phyloP scores from a whole-genome alignment of 495 filamentous ascomycete species.

The Hypoxylon rickii region DNA sequence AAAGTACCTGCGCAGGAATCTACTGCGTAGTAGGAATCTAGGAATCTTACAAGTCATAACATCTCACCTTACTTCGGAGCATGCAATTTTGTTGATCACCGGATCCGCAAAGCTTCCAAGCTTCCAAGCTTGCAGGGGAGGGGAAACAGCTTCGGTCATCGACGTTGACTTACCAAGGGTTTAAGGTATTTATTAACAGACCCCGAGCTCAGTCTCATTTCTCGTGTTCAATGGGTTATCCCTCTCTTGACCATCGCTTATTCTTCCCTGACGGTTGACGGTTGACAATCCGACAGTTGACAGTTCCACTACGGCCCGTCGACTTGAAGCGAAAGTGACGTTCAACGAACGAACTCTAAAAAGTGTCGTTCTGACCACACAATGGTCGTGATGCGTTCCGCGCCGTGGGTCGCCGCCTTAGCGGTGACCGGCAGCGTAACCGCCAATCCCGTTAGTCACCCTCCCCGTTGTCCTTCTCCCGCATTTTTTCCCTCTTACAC shows the following conservation, averaged over 20 bases:
- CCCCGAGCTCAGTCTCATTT: slow-evolving; percentile 1
- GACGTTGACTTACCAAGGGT: too few relatives aligned
- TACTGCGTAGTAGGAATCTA: too few relatives aligned
- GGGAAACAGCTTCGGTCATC: too few relatives aligned
- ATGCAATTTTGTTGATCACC: too few relatives aligned
- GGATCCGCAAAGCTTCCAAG: slow-evolving; percentile 19
- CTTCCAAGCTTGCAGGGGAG: slow-evolving; percentile 23
- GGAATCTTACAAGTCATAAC: slow-evolving; percentile 4
- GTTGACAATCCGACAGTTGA: too few relatives aligned
- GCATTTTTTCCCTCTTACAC: neutral
- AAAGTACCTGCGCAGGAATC: too few relatives aligned
- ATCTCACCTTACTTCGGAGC: slow-evolving; percentile 23
- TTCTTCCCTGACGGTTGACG: neutral
- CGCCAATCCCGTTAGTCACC: slow-evolving; percentile 24
- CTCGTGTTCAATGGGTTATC: neutral
- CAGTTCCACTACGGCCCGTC: slow-evolving; percentile 15
- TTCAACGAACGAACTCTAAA: slow-evolving; percentile 7
- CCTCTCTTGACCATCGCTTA: slow-evolving; percentile 11
- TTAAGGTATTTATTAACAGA: slow-evolving; percentile 30
- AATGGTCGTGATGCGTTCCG: slow-evolving; percentile 23
- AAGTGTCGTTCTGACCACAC: neutral
- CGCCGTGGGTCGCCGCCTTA: slow-evolving; percentile 19
- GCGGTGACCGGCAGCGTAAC: slow-evolving; percentile 14
- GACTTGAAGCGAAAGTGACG: slow-evolving; percentile 3
- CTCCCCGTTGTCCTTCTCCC: neutral